Conservation (phyloP, 1,284 basidiomycete species). For the Ganoderma lucidum region DNA sequence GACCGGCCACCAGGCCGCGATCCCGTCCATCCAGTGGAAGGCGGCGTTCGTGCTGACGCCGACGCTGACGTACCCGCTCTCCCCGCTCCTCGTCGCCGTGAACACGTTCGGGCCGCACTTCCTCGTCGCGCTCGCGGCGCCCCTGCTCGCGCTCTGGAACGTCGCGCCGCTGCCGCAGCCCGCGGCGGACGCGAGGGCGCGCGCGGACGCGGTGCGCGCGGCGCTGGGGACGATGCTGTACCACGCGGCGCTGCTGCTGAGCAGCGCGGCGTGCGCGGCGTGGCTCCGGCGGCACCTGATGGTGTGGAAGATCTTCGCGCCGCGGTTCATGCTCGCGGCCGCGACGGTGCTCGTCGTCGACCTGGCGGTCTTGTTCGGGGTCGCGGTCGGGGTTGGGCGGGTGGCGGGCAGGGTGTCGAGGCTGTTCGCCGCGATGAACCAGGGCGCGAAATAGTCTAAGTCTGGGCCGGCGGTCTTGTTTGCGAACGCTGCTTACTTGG, state of each 20-base stretch:
- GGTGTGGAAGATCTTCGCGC: constrained; percentile 99
- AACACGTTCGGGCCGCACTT: constrained; percentile 85
- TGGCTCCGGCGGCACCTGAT: constrained; percentile 90
- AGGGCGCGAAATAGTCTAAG: constrained; percentile 15
- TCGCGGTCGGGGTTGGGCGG: constrained; percentile 46
- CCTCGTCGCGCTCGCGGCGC: constrained; percentile 69
- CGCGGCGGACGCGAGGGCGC: constrained; percentile 38
- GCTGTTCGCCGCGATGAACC: constrained; percentile 40
- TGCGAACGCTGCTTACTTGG: neutral
- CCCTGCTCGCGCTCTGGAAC: constrained; percentile 91
- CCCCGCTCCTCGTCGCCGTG: constrained; percentile 79
- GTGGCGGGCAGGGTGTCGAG: constrained; percentile 36
- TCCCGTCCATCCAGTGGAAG: constrained; percentile 97
- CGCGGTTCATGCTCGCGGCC: constrained; percentile 87
- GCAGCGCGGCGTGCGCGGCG: constrained; percentile 78
- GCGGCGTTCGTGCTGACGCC: constrained; percentile 83
- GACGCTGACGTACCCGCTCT: constrained; percentile 76
- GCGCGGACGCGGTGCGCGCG: constrained; percentile 54
- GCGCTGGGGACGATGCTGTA: constrained; percentile 76
- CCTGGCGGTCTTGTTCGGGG: constrained; percentile 60
- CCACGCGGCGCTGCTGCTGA: constrained; percentile 71
- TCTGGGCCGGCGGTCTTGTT: neutral
- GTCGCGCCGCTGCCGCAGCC: constrained; percentile 63
- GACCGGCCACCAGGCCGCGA: constrained; percentile 92
- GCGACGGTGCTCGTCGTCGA: constrained; percentile 62